Conservation (phyloP, 2,329 filamentous ascomycete genomes). For the Xylariales sp. region DNA sequence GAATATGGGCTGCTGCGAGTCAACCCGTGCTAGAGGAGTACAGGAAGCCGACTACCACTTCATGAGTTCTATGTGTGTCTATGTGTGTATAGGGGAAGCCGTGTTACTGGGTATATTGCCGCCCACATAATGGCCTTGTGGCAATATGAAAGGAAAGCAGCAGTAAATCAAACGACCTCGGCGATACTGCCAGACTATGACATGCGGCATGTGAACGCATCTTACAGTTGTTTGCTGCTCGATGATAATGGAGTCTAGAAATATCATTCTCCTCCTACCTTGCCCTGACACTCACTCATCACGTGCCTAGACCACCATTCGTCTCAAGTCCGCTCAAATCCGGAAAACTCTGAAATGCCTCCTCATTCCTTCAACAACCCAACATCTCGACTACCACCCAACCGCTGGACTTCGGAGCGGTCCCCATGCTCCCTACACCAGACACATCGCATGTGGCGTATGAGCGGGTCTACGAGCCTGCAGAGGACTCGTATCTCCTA, state of each 20-base stretch:
- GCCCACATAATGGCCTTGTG: background rate
- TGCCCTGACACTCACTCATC: background rate
- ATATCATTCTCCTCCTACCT: background rate
- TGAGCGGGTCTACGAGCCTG: conserved; percentile 86
- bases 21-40: too few species aligned
- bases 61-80: too few species aligned
- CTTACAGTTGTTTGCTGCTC: too few species aligned
- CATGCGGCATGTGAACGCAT: too few species aligned
- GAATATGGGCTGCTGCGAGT: too few species aligned
- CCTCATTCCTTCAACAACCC: background rate
- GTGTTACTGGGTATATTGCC: too few species aligned
- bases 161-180: background rate
- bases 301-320: background rate
- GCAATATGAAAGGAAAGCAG: background rate
- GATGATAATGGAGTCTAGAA: background rate
- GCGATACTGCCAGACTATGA: too few species aligned
- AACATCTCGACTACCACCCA: background rate
- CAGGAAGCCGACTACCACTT: too few species aligned
- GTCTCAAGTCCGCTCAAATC: background rate
- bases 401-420: background rate
- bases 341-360: background rate
- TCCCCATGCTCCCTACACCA: conserved; percentile 81
- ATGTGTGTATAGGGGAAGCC: too few species aligned
- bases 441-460: conserved; percentile 89
- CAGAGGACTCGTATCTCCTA: conserved; percentile 92